A percentile compares a stretch with the other conserved stretches of the same genome.
phyloP scores from a whole-genome alignment of 1,139 yeast species.

The Scheffersomyces segobiensis region DNA sequence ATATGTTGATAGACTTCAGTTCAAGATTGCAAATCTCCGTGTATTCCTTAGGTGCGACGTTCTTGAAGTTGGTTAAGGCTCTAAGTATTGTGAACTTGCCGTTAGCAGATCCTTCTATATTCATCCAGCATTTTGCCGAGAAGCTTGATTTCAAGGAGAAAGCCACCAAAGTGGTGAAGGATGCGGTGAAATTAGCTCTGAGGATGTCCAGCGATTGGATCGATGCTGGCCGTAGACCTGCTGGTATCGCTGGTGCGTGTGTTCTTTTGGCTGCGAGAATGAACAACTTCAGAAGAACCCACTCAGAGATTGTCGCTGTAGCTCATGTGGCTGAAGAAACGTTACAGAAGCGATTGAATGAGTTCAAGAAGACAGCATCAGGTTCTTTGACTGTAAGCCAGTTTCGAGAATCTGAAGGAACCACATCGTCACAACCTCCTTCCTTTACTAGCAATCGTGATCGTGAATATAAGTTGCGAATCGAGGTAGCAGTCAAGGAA shows the following conservation, averaged over 20 bases:
- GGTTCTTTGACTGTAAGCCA: conserved; percentile 72
- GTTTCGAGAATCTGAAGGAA: conserved; percentile 52
- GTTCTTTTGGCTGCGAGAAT: conserved; percentile 89
- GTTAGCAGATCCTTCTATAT: conserved; percentile 89
- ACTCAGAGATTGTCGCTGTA: conserved; percentile 90
- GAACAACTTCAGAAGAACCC: conserved; percentile 91
- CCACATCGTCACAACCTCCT: conserved; percentile 75
- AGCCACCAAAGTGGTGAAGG: conserved; percentile 74
- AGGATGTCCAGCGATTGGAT: conserved; percentile 96
- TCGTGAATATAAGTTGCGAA: conserved; percentile 26
- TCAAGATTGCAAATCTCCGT: conserved; percentile 88
- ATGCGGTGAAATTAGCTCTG: conserved; percentile 83
- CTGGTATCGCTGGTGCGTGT: conserved; percentile 98
- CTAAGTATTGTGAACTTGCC: conserved; percentile 77
- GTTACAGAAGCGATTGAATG: conserved; percentile 83
- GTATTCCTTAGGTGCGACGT: conserved; percentile 93
- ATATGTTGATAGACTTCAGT: conserved; percentile 93
- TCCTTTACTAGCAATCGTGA: conserved; percentile 59
- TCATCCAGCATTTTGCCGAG: conserved; percentile 91
- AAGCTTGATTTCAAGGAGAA: conserved; percentile 73
- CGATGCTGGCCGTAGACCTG: conserved; percentile 94
- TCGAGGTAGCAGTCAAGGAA: conserved; percentile 32
- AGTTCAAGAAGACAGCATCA: conserved; percentile 76
- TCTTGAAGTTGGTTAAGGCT: conserved; percentile 82
- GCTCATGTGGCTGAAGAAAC: conserved; percentile 96